phyloP scores from a whole-genome alignment of 345 rosid genomes.

The Mallotus nudiflorus region DNA sequence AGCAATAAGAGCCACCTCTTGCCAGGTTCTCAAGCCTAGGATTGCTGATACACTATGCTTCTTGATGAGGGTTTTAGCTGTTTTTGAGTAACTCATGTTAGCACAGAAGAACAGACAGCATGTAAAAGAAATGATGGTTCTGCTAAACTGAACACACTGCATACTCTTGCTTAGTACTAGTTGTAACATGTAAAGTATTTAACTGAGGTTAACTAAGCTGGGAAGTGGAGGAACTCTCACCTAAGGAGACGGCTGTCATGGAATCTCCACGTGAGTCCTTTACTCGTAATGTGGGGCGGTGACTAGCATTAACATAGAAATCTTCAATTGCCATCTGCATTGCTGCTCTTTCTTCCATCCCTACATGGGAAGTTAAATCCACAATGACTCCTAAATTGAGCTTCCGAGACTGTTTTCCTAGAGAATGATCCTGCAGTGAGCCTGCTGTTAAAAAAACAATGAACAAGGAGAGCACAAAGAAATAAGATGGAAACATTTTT shows the following conservation, averaged over 20 bases:
- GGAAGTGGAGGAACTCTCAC: conserved; percentile 13
- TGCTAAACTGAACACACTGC: no score
- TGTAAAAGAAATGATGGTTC: neutral
- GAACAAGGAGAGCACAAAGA: neutral
- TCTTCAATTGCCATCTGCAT: conserved; percentile 26
- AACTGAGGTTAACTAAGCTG: no score
- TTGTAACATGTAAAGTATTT: no score
- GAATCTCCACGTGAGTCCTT: conserved; percentile 26
- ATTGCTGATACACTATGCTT: conserved; percentile 22
- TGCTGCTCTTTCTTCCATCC: conserved; percentile 28
- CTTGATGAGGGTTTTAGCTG: conserved; percentile 28
- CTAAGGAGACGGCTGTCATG: conserved; percentile 21
- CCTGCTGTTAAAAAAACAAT: neutral
- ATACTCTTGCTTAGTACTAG: no score
- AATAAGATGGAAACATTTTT: no score
- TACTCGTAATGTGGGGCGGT: conserved; percentile 1
- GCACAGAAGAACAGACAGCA: neutral
- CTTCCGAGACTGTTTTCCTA: neutral
- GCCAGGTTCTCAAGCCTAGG: conserved; percentile 23
- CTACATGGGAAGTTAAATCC: conserved; percentile 20
- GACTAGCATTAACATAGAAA: neutral
- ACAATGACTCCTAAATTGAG: conserved; percentile 23
- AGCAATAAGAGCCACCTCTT: conserved; percentile 25
- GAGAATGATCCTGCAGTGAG: neutral
- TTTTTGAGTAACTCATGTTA: neutral